Percentiles rank a stretch among this genome's conserved stretches.
Evolutionary conservation across 768 basidiomycete species (phyloP).

Genomic region (Kwoniella dejecticola): DNA sequence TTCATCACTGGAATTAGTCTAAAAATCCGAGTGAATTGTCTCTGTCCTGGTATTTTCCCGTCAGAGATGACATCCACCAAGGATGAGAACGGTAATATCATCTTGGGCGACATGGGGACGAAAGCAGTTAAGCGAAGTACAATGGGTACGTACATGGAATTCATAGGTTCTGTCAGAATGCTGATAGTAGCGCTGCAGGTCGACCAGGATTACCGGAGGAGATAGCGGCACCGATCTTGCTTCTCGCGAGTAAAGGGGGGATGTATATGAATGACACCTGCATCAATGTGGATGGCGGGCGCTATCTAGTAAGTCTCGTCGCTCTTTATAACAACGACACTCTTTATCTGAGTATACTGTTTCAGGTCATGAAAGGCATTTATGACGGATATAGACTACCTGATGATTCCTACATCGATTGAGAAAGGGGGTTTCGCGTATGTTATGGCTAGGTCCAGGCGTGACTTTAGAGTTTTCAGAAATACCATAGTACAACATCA

Average conservation of each 20-base stretch:
- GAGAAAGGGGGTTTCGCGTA: too few relatives aligned
- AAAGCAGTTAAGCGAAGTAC: slow-evolving; percentile 25
- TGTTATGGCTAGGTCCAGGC: neutral
- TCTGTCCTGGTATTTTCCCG: slow-evolving; percentile 47
- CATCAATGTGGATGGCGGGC: slow-evolving; percentile 31
- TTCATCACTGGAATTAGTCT: too few relatives aligned
- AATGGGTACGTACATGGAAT: slow-evolving; percentile 5
- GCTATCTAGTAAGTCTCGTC: slow-evolving; percentile 17
- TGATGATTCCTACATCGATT: slow-evolving; percentile 25
- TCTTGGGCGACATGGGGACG: slow-evolving; percentile 15
- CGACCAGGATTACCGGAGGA: slow-evolving; percentile 36
- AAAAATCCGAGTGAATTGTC: slow-evolving; percentile 44
- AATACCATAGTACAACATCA: too few relatives aligned
- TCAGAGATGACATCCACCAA: slow-evolving; percentile 39
- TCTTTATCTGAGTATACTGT: too few relatives aligned
- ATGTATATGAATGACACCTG: slow-evolving; percentile 40
- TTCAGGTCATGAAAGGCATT: slow-evolving; percentile 28
- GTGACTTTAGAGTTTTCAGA: too few relatives aligned
- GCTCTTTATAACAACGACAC: too few relatives aligned
- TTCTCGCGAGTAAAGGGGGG: slow-evolving; percentile 35
- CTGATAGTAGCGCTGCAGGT: slow-evolving; percentile 13
- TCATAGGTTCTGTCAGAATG: too few relatives aligned
- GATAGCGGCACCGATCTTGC: slow-evolving; percentile 40
- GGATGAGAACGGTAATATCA: slow-evolving; percentile 8
- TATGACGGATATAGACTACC: slow-evolving; percentile 32